Evolutionary conservation across 306 rosid genomes (phyloP), one percentile per base, ranked within the genome.

Genomic region (Medicago lupulina): DNA sequence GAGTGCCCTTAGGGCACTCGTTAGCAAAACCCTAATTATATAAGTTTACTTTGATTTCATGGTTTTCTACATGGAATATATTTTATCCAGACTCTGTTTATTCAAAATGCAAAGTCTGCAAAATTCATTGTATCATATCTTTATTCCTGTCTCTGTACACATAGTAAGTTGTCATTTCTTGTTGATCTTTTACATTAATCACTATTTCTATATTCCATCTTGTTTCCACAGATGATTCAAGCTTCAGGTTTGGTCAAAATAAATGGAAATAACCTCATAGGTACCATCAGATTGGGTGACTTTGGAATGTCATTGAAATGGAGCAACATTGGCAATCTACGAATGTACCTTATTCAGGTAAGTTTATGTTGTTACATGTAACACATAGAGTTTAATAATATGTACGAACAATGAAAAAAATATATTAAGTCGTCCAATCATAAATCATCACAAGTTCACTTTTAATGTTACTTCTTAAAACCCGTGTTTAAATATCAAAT

Each of bases 271-370:
- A 95, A 89, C 86, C 88, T 95, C 3, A 78, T 84, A 10, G 97
- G 97, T 46, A 74, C 82, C 72, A 31, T 92, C 63, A 83, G 67
- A 80, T 68, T 90, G 76, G 68, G 89, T 3, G 89, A 86, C 86
- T 86, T 95, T 41, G 46, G 85, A 57, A 95, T 95, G 97, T 82
- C 88, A 40, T 79, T 90, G 88, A 88, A 89, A 83, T 95, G 97
- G 97, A 95, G 96, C 85, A 84, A 87, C 40, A 63, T 95, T 66
- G 97, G 98, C 36, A 89, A 85, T 75, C 92, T 92, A 75, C 86
- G 83, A 75, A 81, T 90, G 87, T 83, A 84, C 87, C 85, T 95
- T 63, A 85, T 90, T 83, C 96, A 92, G 97, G 98, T 94, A 64
- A 19, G 55, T 75, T 51, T 53, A 8, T 53, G 21, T 71, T 21